phyloP scores from a whole-genome alignment of 169 alveolate species.

The Plasmodium blacklocki region DNA sequence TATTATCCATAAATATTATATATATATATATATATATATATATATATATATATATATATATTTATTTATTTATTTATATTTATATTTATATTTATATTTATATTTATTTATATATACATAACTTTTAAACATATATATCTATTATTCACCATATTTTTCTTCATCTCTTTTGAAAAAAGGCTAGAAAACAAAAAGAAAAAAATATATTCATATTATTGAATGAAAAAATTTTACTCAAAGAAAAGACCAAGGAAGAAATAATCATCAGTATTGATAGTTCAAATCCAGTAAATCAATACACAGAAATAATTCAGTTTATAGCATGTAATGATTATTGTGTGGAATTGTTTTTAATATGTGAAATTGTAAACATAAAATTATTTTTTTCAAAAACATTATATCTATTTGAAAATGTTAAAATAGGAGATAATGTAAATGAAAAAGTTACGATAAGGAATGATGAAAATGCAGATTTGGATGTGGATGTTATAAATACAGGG shows the following conservation, averaged over 20 bases:
- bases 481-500: constrained; percentile 59
- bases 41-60: neutral
- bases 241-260: constrained; percentile 19
- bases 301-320: constrained; percentile 59
- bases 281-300: constrained; percentile 55
- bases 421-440: constrained; percentile 56
- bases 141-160: neutral
- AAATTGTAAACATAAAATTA: constrained; percentile 50
- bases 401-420: constrained; percentile 44
- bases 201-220: constrained; percentile 24
- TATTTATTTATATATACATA: neutral
- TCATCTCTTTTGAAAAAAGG: constrained; percentile 20
- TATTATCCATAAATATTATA: neutral
- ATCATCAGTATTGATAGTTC: constrained; percentile 22
- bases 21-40: neutral
- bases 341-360: constrained; percentile 54
- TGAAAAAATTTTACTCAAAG: constrained; percentile 51
- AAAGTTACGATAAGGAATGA: constrained; percentile 68
- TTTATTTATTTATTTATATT: neutral
- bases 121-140: too few relatives aligned
- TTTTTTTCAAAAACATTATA: constrained; percentile 25
- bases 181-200: constrained; percentile 36
- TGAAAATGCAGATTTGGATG: constrained; percentile 51
- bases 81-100: neutral
- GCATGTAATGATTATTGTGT: constrained; percentile 66